Conservation (phyloP, 805 yeast genomes). For the Sungouiozyma ichnusensis region DNA sequence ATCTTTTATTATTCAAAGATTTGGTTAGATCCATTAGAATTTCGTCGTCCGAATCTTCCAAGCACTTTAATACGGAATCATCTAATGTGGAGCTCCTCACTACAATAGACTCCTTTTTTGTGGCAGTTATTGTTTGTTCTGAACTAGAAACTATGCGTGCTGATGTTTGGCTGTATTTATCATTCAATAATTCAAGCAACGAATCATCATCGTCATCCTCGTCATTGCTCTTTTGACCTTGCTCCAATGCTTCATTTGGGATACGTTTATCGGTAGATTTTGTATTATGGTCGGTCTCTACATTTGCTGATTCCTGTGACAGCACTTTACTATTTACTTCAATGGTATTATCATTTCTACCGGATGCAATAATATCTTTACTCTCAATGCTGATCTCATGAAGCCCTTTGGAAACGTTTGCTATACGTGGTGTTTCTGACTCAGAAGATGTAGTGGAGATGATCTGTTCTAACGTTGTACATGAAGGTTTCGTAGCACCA, state of each 20-base stretch:
- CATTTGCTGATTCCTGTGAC: too few species aligned
- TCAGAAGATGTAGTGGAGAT: neutral
- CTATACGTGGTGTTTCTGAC: neutral
- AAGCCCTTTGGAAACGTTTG: neutral
- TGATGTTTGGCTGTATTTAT: conserved; percentile 4
- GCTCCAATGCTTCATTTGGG: neutral
- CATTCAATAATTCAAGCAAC: conserved; percentile 19
- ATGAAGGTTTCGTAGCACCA: conserved; percentile 6
- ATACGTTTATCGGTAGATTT: neutral
- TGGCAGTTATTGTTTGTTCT: neutral
- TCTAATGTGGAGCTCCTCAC: conserved; percentile 5
- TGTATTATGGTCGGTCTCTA: neutral
- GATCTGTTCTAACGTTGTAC: neutral
- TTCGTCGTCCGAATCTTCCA: conserved; percentile 4
- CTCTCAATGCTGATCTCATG: neutral
- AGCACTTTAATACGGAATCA: conserved; percentile 15
- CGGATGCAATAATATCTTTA: neutral
- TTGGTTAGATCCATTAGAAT: neutral
- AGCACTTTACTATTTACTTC: neutral
- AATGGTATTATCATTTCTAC: neutral
- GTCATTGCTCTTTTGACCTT: neutral
- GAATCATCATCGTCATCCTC: conserved; percentile 15
- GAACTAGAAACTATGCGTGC: neutral
- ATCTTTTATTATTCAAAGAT: neutral
- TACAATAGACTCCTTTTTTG: neutral